Base-by-base conservation (phyloP, 2,329 filamentous ascomycete species). In the Neophaeococcomyces mojaviensis region DNA sequence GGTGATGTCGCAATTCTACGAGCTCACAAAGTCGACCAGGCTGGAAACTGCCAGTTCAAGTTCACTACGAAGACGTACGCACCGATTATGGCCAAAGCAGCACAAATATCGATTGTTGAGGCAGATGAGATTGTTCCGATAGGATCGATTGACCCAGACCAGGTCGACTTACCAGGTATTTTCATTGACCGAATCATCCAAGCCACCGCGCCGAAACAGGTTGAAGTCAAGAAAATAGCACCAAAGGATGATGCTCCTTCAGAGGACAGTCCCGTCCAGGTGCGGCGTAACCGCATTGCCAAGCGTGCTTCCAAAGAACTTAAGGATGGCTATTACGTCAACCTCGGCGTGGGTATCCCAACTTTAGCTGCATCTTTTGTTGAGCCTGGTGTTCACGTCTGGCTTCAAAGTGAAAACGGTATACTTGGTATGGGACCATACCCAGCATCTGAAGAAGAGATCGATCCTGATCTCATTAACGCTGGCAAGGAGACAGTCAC, bases 401-500 rank as follows among this genome's bases (percentile, higher is more conserved):
- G 86, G 78, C 76, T 94, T 35, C 87, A 94, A 63, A 87, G 82
- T 0, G 87, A 94, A 68, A 94, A 94, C 64, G 87, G 87, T 9
- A 84, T 94, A 47, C 65, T 94, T 1, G 87, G 87, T 35, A 88
- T 94, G 66, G 86, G 87, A 0, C 77, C 84, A 1, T 90, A 92
- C 64, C 86, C 87, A 0, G 43, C 13, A 32, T 80, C 78, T 1
- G 76, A 80, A 51, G 80, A 79, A 1, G 72, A 85, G 51, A 77
- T 87, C 39, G 87, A 92, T 60, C 69, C 84, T 9, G 86, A 90
- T 56, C 79, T 89, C 52, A 83, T 92, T 68, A 94, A 92, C 57
- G 87, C 87, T 0, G 86, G 87, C 47, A 94, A 94, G 62, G 86
- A 94, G 63, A 94, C 86, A 0, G 85, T 89, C 0, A 92, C 87